These are phyloP conservation scores for Phanerodontia chrysosporium DNA, from an alignment of 768 basidiomycete species.

Conservation along the genomic window DNA sequence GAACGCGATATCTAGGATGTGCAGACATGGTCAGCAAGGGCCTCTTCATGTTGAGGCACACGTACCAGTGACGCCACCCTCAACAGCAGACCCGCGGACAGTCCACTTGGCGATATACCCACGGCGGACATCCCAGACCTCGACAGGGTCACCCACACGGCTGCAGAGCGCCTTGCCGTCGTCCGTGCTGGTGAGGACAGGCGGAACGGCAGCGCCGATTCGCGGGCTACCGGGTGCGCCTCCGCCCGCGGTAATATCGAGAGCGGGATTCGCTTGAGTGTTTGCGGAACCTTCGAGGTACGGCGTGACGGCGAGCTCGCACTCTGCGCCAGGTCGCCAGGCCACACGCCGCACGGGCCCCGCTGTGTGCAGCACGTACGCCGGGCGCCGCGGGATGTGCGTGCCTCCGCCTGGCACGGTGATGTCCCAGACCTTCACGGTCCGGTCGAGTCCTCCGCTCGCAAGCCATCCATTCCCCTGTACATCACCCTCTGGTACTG, in stretches of 20 bases:
- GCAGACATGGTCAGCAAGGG: neutral
- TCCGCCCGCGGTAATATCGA: constrained; percentile 6
- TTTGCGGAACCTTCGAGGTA: constrained; percentile 50
- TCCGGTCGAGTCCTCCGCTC: constrained; percentile 75
- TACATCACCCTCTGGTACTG: constrained; percentile 13
- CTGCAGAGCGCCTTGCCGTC: constrained; percentile 13
- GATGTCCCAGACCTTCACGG: constrained; percentile 83
- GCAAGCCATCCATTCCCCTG: constrained; percentile 62
- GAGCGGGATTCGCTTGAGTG: constrained; percentile 14
- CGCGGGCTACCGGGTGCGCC: constrained; percentile 20
- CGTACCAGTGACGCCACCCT: constrained; percentile 75
- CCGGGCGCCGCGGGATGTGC: constrained; percentile 59
- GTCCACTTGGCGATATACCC: constrained; percentile 83
- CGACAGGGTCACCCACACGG: constrained; percentile 54
- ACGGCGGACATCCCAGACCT: constrained; percentile 85
- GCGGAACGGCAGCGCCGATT: neutral
- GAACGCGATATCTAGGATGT: constrained; percentile 56
- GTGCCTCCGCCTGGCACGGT: constrained; percentile 36
- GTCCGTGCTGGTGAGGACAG: constrained; percentile 1
- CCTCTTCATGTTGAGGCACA: constrained; percentile 6
- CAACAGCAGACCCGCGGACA: constrained; percentile 55
- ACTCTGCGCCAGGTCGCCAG: constrained; percentile 76
- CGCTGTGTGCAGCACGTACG: constrained; percentile 69
- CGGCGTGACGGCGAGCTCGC: constrained; percentile 71
- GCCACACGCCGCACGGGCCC: constrained; percentile 69